Evolutionary conservation across 225 moss, liverwort and hornwort genomes (phyloP), one percentile per base, ranked within the genome.

Genomic region (Bryum argenteum): DNA sequence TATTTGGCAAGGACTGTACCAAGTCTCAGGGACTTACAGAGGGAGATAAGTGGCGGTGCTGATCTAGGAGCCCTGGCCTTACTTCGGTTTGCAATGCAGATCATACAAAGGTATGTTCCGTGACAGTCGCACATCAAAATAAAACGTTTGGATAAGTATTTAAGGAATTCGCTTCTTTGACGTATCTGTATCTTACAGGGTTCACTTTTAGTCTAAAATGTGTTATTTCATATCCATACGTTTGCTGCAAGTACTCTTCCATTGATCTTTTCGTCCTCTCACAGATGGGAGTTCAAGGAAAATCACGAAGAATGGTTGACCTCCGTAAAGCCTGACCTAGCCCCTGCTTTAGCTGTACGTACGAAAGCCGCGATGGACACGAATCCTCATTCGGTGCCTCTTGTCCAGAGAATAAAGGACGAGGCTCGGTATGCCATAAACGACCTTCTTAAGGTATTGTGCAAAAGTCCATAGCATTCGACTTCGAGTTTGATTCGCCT

Each of bases 261-360:
- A 70, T 63, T 71, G 39, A 64, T 16, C 3, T 26, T 28, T 68
- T 44, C 44, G 22, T 16, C 9, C 15, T 47, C 70, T 51, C 55
- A 21, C 83, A 92, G 94, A 76, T 92, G 82, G 84, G 98, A 98
- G 77, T 94, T 98, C 70, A 92, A 87, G 80, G 76, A 41, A 64
- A 98, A 98, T 75, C 91, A 98, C 79, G 98, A 89, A 76, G 84
- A 87, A 50, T 98, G 98, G 98, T 71, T 98, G 78, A 88, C 69
- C 19, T 67, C 81, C 10, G 78, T 74, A 20, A 83, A 91, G 55
- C 98, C 98, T 72, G 84, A 91, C 24, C 75, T 98, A 33, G 81
- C 78, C 39, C 66, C 90, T 55, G 82, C 81, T 62, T 69, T 84
- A 77, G 91, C 84, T 77, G 90, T 64, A 61, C 80, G 92, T 57